A percentile compares a stretch with the other conserved stretches of the same genome.
phyloP scores from a whole-genome alignment of 208 protist species.

The Trypanosoma avium region DNA sequence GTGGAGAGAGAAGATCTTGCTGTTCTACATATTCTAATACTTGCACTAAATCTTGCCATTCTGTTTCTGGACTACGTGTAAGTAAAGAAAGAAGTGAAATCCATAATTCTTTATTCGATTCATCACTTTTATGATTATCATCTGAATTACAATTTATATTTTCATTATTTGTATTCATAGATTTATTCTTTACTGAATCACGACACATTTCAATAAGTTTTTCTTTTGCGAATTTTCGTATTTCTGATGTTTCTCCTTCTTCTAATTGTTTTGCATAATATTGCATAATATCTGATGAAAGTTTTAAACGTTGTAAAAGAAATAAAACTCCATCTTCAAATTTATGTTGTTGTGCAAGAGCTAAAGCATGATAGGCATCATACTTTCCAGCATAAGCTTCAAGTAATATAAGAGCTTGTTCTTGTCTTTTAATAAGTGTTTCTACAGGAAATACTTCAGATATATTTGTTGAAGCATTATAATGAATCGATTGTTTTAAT shows the following conservation, averaged over 20 bases:
- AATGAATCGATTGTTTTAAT: conserved; percentile 23
- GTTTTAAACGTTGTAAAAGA: conserved; percentile 79
- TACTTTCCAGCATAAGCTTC: conserved; percentile 67
- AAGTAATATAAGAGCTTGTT: conserved; percentile 65
- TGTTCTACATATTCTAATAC: conserved; percentile 83
- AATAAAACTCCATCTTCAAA: conserved; percentile 91
- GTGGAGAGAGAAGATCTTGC: conserved; percentile 87
- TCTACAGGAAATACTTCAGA: conserved; percentile 40
- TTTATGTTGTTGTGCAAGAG: conserved; percentile 83
- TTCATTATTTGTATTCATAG: background rate
- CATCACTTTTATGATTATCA: background rate
- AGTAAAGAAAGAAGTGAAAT: conserved; percentile 90
- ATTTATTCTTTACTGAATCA: conserved; percentile 29
- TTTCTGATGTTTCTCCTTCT: conserved; percentile 23
- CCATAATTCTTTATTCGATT: conserved; percentile 73
- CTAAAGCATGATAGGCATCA: conserved; percentile 91
- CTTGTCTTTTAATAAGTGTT: conserved; percentile 41
- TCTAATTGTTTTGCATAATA: conserved; percentile 90
- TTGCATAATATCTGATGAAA: conserved; percentile 84
- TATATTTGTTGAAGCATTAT: background rate
- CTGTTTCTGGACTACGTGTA: conserved; percentile 36
- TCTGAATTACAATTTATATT: background rate
- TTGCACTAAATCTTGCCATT: conserved; percentile 41
- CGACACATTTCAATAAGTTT: conserved; percentile 67
- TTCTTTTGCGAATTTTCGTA: conserved; percentile 28